phyloP scores from a whole-genome alignment of 2,329 filamentous ascomycete genomes.

The Epichloe baconii region DNA sequence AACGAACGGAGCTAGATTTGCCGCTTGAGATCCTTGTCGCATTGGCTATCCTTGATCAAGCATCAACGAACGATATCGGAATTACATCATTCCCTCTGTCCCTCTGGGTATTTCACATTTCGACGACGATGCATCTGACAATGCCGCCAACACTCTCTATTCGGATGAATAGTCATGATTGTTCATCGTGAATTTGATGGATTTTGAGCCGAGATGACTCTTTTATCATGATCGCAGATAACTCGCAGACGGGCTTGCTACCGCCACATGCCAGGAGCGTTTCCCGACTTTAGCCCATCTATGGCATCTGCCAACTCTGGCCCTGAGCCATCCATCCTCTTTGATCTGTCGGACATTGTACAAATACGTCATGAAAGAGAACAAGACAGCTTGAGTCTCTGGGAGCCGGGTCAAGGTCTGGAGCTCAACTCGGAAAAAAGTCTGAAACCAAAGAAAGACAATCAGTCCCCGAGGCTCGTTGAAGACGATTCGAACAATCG shows the following conservation, averaged over 20 bases:
- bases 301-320: slow-evolving; percentile 35
- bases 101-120: neutral
- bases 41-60: neutral
- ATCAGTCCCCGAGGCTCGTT: neutral
- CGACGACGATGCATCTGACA: neutral
- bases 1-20: neutral
- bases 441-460: slow-evolving; percentile 11
- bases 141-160: no score
- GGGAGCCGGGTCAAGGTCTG: slow-evolving; percentile 39
- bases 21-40: neutral
- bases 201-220: no score
- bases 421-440: slow-evolving; percentile 32
- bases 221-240: neutral
- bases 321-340: slow-evolving; percentile 36
- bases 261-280: slow-evolving; percentile 29
- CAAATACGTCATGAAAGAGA: slow-evolving; percentile 44
- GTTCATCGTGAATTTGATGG: no score
- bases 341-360: slow-evolving; percentile 36
- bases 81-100: neutral
- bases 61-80: neutral
- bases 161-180: no score
- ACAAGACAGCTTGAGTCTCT: slow-evolving; percentile 31
- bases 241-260: no score
- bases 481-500: neutral
- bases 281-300: slow-evolving; percentile 36